A percentile compares a stretch with the other conserved stretches of the same genome.
Evolutionary conservation across 2,329 filamentous ascomycete genomes (phyloP).

Genomic region (Helminthosporium solani): DNA sequence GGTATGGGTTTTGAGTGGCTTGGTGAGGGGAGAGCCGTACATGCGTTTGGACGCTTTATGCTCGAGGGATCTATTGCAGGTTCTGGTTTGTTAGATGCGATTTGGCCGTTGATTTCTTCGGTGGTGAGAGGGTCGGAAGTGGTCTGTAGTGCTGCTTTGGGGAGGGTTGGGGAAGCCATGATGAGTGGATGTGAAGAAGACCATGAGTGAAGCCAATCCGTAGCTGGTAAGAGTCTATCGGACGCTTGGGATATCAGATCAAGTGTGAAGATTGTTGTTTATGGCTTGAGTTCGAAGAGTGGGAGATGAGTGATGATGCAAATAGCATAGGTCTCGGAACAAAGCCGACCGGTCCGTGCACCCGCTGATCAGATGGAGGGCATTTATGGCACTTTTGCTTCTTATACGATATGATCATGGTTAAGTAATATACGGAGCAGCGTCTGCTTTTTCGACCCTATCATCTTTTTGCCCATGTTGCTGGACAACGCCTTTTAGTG

Average conservation of each 20-base stretch:
- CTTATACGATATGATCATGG: too few relatives aligned
- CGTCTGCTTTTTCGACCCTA: neutral
- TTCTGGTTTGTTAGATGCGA: conserved; percentile 8
- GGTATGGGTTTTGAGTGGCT: conserved; percentile 3
- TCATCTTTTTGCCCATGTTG: neutral
- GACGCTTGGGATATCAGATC: too few relatives aligned
- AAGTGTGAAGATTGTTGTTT: too few relatives aligned
- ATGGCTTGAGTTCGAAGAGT: too few relatives aligned
- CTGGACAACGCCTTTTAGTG: conserved; percentile 1
- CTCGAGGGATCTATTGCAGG: conserved; percentile 3
- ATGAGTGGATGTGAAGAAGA: neutral
- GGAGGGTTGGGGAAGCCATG: conserved; percentile 9
- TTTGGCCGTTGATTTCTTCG: conserved; percentile 22
- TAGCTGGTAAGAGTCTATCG: too few relatives aligned
- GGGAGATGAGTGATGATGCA: too few relatives aligned
- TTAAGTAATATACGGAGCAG: too few relatives aligned
- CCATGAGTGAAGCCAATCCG: neutral
- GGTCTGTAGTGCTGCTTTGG: conserved; percentile 2
- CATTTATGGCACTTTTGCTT: too few relatives aligned
- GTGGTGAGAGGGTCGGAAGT: conserved; percentile 22
- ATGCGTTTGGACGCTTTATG: conserved; percentile 41
- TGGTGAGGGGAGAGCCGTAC: conserved; percentile 19
- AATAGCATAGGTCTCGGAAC: too few relatives aligned
- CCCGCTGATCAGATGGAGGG: too few relatives aligned
- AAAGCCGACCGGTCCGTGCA: too few relatives aligned